A percentile compares a stretch with the other conserved stretches of the same genome.
Conservation (phyloP, 2,329 filamentous ascomycete species). For the Camillea tinctor region DNA sequence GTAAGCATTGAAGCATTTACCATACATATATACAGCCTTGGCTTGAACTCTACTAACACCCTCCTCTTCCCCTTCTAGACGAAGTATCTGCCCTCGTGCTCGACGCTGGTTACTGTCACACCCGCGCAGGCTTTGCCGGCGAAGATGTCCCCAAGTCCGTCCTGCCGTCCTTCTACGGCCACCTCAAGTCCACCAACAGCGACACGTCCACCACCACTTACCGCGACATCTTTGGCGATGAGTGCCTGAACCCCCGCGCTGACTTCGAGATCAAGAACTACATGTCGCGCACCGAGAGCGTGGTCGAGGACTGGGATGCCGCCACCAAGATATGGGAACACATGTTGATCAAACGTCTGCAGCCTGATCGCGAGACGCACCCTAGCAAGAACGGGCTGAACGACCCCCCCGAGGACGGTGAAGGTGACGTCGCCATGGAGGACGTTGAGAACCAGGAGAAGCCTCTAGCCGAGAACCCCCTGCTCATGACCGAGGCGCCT, state of each 20-base stretch:
- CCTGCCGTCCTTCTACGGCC: conserved; percentile 85
- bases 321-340: conserved; percentile 90
- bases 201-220: conserved; percentile 40
- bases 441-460: conserved; percentile 66
- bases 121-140: conserved; percentile 92
- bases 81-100: conserved; percentile 97
- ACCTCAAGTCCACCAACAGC: conserved; percentile 47
- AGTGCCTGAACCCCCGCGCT: conserved; percentile 74
- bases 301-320: conserved; percentile 95
- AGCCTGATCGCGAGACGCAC: conserved; percentile 68
- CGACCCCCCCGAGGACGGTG: conserved; percentile 62
- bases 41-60: neutral
- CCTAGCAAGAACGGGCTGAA: conserved; percentile 78
- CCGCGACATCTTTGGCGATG: conserved; percentile 79
- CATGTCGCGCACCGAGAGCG: conserved; percentile 75
- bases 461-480: conserved; percentile 81
- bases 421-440: conserved; percentile 61
- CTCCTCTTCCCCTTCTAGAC: conserved; percentile 53
- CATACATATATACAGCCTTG: too few species aligned
- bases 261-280: conserved; percentile 87
- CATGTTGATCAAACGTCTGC: conserved; percentile 83
- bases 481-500: conserved; percentile 90
- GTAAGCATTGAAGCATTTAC: conserved; percentile 16
- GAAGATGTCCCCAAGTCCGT: conserved; percentile 97
- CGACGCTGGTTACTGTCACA: conserved; percentile 88